phyloP scores from a whole-genome alignment of 768 basidiomycete species.

The Lactarius quietus region DNA sequence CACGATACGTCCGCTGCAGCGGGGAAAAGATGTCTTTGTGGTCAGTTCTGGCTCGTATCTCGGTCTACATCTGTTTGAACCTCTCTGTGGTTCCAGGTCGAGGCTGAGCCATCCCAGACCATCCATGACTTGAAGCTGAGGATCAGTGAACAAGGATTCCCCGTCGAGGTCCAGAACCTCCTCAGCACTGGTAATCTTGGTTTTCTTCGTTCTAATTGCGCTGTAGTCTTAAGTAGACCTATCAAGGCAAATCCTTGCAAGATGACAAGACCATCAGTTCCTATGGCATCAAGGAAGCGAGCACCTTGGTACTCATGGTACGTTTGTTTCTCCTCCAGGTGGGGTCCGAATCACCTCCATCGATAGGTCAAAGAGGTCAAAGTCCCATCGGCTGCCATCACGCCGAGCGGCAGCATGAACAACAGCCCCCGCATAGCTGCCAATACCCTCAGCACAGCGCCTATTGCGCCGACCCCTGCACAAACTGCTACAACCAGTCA shows the following conservation, averaged over 20 bases:
- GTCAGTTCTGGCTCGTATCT: slow-evolving; percentile 36
- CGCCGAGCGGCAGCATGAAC: slow-evolving; percentile 28
- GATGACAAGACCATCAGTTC: slow-evolving; percentile 86
- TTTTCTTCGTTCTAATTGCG: slow-evolving; percentile 14
- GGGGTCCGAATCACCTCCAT: slow-evolving; percentile 33
- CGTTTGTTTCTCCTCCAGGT: slow-evolving; percentile 54
- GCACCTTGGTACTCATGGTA: slow-evolving; percentile 96
- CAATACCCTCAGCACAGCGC: slow-evolving; percentile 29
- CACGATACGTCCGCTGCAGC: slow-evolving; percentile 90
- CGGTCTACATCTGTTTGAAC: neutral
- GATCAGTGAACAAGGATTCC: slow-evolving; percentile 75
- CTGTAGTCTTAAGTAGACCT: slow-evolving; percentile 9
- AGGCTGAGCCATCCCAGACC: slow-evolving; percentile 72
- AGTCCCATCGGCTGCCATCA: slow-evolving; percentile 36
- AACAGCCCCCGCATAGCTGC: slow-evolving; percentile 12
- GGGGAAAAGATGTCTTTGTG: slow-evolving; percentile 68
- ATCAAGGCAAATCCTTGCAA: slow-evolving; percentile 79
- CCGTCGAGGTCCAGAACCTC: slow-evolving; percentile 78
- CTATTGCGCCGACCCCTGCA: neutral
- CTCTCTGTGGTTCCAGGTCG: slow-evolving; percentile 50
- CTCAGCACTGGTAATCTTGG: slow-evolving; percentile 77
- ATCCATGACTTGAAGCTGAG: slow-evolving; percentile 77
- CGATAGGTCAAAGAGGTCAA: slow-evolving; percentile 67
- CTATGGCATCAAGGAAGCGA: slow-evolving; percentile 93
- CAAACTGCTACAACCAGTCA: slow-evolving; percentile 27